phyloP scores from a whole-genome alignment of 164 flowering plant species.

The Magnolia sinica region DNA sequence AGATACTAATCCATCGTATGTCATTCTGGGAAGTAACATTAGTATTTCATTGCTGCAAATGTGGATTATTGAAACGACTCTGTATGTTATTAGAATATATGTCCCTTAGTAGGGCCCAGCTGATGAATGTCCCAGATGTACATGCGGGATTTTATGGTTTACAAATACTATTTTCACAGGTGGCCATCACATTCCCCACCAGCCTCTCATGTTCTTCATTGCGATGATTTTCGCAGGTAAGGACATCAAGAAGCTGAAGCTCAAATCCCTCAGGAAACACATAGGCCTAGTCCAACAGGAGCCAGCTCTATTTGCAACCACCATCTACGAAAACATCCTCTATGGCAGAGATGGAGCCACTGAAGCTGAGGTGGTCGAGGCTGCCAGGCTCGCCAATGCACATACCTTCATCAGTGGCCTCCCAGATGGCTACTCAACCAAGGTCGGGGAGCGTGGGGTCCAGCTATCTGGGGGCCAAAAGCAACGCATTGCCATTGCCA shows the following conservation, averaged over 20 bases:
- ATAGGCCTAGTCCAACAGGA: slow-evolving; percentile 97
- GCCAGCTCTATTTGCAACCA: slow-evolving; percentile 88
- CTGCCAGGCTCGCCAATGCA: slow-evolving; percentile 91
- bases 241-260: slow-evolving; percentile 72
- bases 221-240: slow-evolving; percentile 45
- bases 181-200: too few relatives aligned
- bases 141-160: too few relatives aligned
- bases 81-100: not conserved
- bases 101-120: too few relatives aligned
- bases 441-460: slow-evolving; percentile 92
- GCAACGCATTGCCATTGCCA: slow-evolving; percentile 89
- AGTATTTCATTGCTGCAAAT: too few relatives aligned
- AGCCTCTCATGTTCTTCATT: not conserved
- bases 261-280: slow-evolving; percentile 73
- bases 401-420: slow-evolving; percentile 80
- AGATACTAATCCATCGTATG: too few relatives aligned
- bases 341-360: slow-evolving; percentile 93
- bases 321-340: slow-evolving; percentile 86
- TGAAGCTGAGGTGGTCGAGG: slow-evolving; percentile 81
- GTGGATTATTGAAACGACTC: too few relatives aligned
- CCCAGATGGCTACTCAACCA: slow-evolving; percentile 89
- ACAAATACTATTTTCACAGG: too few relatives aligned
- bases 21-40: too few relatives aligned
- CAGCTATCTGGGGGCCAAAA: slow-evolving; percentile 96
- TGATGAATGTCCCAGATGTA: too few relatives aligned